Conservation (phyloP, 345 rosid genomes). For the Erysimum cheiranthoides region DNA sequence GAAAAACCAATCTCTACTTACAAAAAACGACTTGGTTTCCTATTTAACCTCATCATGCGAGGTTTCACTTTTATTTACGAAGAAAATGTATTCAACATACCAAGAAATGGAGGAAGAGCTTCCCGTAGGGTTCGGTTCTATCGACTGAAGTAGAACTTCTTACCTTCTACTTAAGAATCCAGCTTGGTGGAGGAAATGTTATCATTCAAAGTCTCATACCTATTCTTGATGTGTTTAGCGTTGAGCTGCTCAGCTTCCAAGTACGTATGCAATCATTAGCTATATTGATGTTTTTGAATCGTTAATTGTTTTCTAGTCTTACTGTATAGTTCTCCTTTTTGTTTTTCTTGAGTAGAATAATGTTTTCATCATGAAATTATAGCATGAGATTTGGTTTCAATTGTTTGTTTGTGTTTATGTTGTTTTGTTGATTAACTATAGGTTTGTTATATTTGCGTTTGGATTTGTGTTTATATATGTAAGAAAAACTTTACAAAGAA, state of each 20-base stretch:
- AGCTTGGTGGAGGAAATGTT: slow-evolving; percentile 45
- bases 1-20: slow-evolving; percentile 19
- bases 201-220: slow-evolving; percentile 60
- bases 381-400: slow-evolving; percentile 26
- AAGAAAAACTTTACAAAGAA: background rate
- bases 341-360: slow-evolving; percentile 1
- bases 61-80: background rate
- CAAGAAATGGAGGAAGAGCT: slow-evolving; percentile 46
- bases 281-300: background rate
- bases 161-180: slow-evolving; percentile 52
- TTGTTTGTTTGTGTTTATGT: slow-evolving; percentile 4
- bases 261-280: slow-evolving; percentile 30
- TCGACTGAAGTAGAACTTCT: slow-evolving; percentile 65
- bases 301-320: background rate
- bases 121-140: slow-evolving; percentile 65
- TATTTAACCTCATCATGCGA: slow-evolving; percentile 30
- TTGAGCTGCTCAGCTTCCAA: slow-evolving; percentile 42
- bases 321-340: slow-evolving; percentile 1
- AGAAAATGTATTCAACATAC: background rate
- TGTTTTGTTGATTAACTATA: background rate
- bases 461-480: background rate
- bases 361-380: background rate
- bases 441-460: background rate
- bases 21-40: background rate
- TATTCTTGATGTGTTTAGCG: slow-evolving; percentile 41